Evolutionary conservation across 23 red algal species (phyloP).

Genomic region (Gracilaria gracilis): DNA sequence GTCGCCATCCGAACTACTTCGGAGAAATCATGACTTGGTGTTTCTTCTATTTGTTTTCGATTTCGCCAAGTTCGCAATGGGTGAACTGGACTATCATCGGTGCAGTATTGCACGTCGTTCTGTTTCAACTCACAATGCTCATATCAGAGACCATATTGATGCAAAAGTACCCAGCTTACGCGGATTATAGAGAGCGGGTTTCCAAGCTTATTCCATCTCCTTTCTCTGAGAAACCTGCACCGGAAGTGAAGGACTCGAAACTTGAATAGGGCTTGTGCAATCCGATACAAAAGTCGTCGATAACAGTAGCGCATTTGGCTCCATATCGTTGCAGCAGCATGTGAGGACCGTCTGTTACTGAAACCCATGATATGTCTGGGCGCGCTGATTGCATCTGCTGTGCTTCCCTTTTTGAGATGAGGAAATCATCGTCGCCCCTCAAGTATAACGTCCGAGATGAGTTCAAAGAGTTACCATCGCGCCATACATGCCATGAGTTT

Average conservation of each 20-base stretch:
- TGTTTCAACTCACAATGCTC: slow-evolving; percentile 61
- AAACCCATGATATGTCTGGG: slow-evolving; percentile 36
- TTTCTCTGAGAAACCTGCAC: background rate
- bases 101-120: slow-evolving; percentile 19
- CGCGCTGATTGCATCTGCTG: slow-evolving; percentile 37
- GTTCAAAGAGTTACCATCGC: background rate
- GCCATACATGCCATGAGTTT: slow-evolving; percentile 43
- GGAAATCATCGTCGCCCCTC: slow-evolving; percentile 31
- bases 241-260: slow-evolving; percentile 12
- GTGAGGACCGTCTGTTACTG: slow-evolving; percentile 38
- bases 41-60: slow-evolving; percentile 66
- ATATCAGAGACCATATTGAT: slow-evolving; percentile 58
- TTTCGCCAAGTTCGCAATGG: slow-evolving; percentile 18
- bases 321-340: slow-evolving; percentile 39
- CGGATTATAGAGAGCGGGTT: slow-evolving; percentile 48
- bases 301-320: background rate
- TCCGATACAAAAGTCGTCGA: slow-evolving; percentile 21
- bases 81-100: slow-evolving; percentile 55
- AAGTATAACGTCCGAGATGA: slow-evolving; percentile 28
- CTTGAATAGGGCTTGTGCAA: background rate
- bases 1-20: slow-evolving; percentile 73
- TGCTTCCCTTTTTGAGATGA: slow-evolving; percentile 1
- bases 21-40: slow-evolving; percentile 63
- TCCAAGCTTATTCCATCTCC: slow-evolving; percentile 47
- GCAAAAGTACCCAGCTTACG: slow-evolving; percentile 54